Percentiles rank a stretch among this genome's conserved stretches.
Evolutionary conservation across 495 filamentous ascomycete genomes (phyloP).

Genomic region (Terfezia claveryi): DNA sequence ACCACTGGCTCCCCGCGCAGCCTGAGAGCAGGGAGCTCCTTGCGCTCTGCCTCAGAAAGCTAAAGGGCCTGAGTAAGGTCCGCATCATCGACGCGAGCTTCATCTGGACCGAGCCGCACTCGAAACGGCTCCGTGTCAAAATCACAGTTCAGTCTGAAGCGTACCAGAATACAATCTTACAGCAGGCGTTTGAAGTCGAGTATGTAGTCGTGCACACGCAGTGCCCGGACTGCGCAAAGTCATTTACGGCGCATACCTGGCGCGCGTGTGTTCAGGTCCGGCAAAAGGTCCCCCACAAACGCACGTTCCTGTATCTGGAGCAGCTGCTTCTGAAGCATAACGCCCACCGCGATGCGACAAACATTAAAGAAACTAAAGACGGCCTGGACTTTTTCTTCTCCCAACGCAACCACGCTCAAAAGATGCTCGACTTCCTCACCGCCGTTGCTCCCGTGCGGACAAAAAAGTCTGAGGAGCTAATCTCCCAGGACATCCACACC

Average conservation of each 20-base stretch:
- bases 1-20: constrained; percentile 57
- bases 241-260: constrained; percentile 73
- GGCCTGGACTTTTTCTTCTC: constrained; percentile 91
- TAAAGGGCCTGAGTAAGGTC: constrained; percentile 63
- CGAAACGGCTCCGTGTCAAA: constrained; percentile 68
- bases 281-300: constrained; percentile 92
- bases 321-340: constrained; percentile 86
- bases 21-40: constrained; percentile 77
- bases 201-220: constrained; percentile 77
- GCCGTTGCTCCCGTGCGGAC: constrained; percentile 53
- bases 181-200: constrained; percentile 85
- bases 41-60: constrained; percentile 63
- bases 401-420: constrained; percentile 73
- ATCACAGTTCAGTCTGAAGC: constrained; percentile 58
- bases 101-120: constrained; percentile 97
- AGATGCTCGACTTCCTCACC: constrained; percentile 72
- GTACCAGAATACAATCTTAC: constrained; percentile 53
- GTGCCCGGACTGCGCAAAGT: constrained; percentile 78
- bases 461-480: constrained; percentile 82
- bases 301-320: constrained; percentile 89
- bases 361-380: constrained; percentile 85
- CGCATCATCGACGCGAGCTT: constrained; percentile 88
- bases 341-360: constrained; percentile 81
- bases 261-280: constrained; percentile 73
- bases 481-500: constrained; percentile 83